Percentiles rank a stretch among this genome's conserved stretches.
Conservation (phyloP, 768 basidiomycete species). For the Tremella mesenterica region DNA sequence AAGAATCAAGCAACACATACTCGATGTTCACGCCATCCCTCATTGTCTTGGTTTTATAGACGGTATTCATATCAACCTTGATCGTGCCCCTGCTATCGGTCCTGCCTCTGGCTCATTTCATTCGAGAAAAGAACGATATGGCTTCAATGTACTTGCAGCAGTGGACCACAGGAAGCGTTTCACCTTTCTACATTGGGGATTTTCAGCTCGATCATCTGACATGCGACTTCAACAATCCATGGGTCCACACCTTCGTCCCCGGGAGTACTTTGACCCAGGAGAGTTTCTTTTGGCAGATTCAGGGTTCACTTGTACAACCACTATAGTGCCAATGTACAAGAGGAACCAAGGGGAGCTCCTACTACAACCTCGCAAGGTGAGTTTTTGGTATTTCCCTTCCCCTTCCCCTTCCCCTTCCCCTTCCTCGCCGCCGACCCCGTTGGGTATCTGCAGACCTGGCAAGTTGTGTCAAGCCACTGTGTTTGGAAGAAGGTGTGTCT, state of each 20-base stretch:
- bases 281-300: not conserved
- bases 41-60: slow-evolving; percentile 2
- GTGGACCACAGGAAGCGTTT: not conserved
- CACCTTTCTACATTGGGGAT: not conserved
- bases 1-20: not conserved
- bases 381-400: no score
- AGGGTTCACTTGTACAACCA: not conserved
- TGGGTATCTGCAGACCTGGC: no score
- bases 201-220: not conserved
- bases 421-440: no score
- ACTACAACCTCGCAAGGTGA: not conserved
- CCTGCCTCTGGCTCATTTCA: not conserved
- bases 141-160: not conserved
- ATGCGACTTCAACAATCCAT: not conserved
- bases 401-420: no score
- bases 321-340: not conserved
- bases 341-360: not conserved
- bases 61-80: slow-evolving; percentile 1
- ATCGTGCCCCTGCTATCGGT: not conserved
- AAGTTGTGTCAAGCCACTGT: no score
- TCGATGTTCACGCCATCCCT: not conserved
- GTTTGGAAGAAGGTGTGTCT: no score
- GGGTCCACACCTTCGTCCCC: not conserved
- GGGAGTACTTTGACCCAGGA: not conserved
- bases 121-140: not conserved